Base-by-base conservation (phyloP, 371 early-diverging fungal genomes). In the Mucor piriformis region DNA sequence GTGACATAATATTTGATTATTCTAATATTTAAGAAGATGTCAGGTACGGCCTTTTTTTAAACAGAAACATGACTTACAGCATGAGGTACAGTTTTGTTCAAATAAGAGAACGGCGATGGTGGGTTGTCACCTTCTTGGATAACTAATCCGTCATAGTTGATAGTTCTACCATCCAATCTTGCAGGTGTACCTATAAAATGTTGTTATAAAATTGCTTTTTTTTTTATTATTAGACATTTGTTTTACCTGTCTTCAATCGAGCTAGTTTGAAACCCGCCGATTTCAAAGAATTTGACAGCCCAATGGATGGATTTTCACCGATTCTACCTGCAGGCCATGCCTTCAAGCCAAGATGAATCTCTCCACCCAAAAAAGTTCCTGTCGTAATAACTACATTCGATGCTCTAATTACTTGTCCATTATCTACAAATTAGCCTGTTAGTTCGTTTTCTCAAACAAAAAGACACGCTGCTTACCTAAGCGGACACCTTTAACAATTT, bases 361-460 rank as follows among this genome's bases (percentile, higher is more conserved):
- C 92, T 42, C 94, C 94, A 38, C 88, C 83, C 49, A 93, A 76
- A 63, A 93, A 93, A 12, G 94, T 93, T 15, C 94, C 94, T 3
- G 94, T 93, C 1, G 93, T 92, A 15, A 93, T 89, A 0, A 93
- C 78, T 3, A 93, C 88, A 47, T 86, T 88, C 3, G 83, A 79
- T n/a, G 91, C 81, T 56, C 79, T 71, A 34, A 92, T 84, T 4
- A 81, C 69, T 46, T 88, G 85, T 13, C 91, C 90, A 34, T 80
- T 76, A 32, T 87, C 88, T 86, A 68, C 8, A 47, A 3, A 32
- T 6, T 59, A 33, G 27, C 6, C 8, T 29, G 29, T 0, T n/a
- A n/a, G n/a, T n/a, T n/a, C 37, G 3, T 7, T 37, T 7, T 3
- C 12, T 16, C 12, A 38, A 38, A 15, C 5, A 12, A 7, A 13